phyloP scores from a whole-genome alignment of 176 grass and related monocot genomes.

The Rhynchospora breviuscula region DNA sequence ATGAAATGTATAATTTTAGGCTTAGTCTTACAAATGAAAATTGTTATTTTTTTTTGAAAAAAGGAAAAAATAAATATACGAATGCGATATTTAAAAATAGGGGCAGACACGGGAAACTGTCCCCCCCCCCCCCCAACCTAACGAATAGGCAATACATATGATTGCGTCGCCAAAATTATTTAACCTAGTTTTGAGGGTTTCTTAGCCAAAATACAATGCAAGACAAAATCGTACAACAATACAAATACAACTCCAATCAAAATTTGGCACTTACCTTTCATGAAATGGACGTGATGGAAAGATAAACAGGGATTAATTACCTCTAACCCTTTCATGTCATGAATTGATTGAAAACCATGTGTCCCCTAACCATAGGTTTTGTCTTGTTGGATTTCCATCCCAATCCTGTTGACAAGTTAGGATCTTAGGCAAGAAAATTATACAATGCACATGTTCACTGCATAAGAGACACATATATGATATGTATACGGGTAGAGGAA shows the following conservation, averaged over 20 bases:
- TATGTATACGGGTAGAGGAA: not conserved
- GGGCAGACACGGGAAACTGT: too few relatives aligned
- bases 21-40: too few relatives aligned
- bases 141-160: not conserved
- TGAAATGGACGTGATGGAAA: conserved; percentile 3
- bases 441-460: not conserved
- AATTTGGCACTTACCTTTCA: conserved; percentile 11
- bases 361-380: conserved; percentile 9
- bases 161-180: not conserved
- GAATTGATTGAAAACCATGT: conserved; percentile 4
- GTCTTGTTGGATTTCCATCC: not conserved
- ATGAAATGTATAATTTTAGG: too few relatives aligned
- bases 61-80: too few relatives aligned
- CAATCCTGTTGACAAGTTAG: not conserved
- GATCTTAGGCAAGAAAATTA: not conserved
- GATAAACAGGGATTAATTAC: conserved; percentile 6
- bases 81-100: too few relatives aligned
- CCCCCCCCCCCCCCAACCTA: too few relatives aligned
- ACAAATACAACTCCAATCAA: not conserved
- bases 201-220: not conserved
- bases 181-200: not conserved
- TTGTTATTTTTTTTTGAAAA: too few relatives aligned
- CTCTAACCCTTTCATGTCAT: not conserved
- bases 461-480: too few relatives aligned
- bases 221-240: not conserved